Evolutionary conservation across 495 filamentous ascomycete genomes (phyloP), one percentile per base, ranked within the genome.

Genomic region (Halenospora varia): DNA sequence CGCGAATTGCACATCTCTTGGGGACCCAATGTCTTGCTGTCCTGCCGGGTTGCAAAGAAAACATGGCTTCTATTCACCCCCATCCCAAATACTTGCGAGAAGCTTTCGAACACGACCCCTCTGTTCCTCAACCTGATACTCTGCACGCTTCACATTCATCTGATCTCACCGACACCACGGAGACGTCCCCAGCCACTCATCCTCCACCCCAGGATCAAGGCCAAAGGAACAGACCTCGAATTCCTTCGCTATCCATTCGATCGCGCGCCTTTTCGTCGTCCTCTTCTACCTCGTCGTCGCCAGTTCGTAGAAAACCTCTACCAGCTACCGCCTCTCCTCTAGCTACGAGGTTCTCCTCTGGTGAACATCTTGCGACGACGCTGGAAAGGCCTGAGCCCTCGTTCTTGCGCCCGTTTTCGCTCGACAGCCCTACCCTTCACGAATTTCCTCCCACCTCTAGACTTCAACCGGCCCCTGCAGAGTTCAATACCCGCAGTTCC

Each of bases 371-470:
- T 17, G 70, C 72, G 22, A 50, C 65, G 20, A 60, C 66, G 17
- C 62, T 75, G 10, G 68, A 72, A 25, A 63, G 66, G 24, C 77
- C 79, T 8, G 77, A 80, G 45, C 73, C 74, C 40, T 62, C 73
- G 24, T 78, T 77, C 51, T 70, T 71, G n/a, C 69, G 78, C 41
- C 75, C 76, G 22, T 77, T 65, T 64, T 77, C 79, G 10, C 62
- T 79, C 46, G 80, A 83, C 61, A 82, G 80, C 56, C 80, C 78
- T 53, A 82, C 78, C 6, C 71, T 82, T 50, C 80, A 81, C 71
- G 78, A 81, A 59, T 81, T 80, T 56, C 76, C 76, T 25, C 62
- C 55, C 10, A 56, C 56, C 20, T 59, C 56, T 15, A 61, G 20
- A 26, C 29, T 53, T n/a, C 15, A 29, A 9, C 59, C 52, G 47